A percentile compares a stretch with the other conserved stretches of the same genome.
Conservation (phyloP, 805 yeast genomes). For the Jamesozyma jinghongensis region DNA sequence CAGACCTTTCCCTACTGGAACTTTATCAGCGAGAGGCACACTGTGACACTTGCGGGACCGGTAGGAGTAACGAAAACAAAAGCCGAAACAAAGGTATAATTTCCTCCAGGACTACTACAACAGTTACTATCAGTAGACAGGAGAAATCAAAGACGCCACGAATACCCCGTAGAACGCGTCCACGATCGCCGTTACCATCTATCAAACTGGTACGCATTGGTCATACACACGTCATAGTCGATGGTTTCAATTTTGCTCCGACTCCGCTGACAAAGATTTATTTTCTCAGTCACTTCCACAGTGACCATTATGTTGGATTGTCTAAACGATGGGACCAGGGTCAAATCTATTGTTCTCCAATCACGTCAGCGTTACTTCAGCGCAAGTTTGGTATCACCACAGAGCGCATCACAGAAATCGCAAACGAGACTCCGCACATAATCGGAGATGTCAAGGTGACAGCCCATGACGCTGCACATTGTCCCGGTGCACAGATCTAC, state of each 20-base stretch:
- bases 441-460: constrained; percentile 40
- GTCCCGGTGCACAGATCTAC: constrained; percentile 90
- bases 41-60: constrained; percentile 46
- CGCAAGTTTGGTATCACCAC: constrained; percentile 43
- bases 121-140: no score
- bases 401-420: constrained; percentile 33
- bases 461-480: constrained; percentile 81
- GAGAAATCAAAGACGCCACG: no score
- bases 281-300: constrained; percentile 76
- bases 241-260: constrained; percentile 45
- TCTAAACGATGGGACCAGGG: constrained; percentile 69
- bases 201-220: constrained; percentile 45
- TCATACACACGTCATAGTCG: constrained; percentile 36
- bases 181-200: constrained; percentile 37
- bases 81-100: no score
- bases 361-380: constrained; percentile 52
- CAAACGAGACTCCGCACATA: constrained; percentile 20
- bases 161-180: no score
- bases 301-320: constrained; percentile 91
- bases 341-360: constrained; percentile 58
- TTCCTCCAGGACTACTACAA: not conserved
- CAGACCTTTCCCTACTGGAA: constrained; percentile 32
- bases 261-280: constrained; percentile 41
- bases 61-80: constrained; percentile 21
- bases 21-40: constrained; percentile 42